Conservation (phyloP, 805 yeast species). For the Lipomyces yamanashiensis region DNA sequence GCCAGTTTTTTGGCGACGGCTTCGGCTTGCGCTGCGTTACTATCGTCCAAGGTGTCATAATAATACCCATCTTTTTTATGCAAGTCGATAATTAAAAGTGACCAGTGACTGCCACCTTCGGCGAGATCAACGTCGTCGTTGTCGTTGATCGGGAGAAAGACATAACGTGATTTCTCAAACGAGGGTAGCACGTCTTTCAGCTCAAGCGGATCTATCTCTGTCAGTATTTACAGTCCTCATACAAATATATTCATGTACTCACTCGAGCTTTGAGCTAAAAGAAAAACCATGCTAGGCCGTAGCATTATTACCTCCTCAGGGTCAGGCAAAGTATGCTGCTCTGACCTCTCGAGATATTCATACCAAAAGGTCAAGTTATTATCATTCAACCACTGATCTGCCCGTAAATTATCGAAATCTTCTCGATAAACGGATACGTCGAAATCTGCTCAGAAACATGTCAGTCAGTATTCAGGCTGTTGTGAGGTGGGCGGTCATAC, state of each 20-base stretch:
- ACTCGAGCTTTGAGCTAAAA: conserved; percentile 53
- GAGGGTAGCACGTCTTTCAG: conserved; percentile 55
- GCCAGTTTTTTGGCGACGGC: conserved; percentile 45
- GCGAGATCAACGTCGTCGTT: conserved; percentile 61
- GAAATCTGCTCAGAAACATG: conserved; percentile 18
- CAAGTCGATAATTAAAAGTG: conserved; percentile 59
- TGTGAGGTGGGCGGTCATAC: conserved; percentile 7
- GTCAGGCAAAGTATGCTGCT: background rate
- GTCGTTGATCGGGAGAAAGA: conserved; percentile 72
- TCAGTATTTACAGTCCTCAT: background rate
- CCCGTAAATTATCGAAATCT: conserved; percentile 61
- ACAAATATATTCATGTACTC: conserved; percentile 6
- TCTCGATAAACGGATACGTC: conserved; percentile 36
- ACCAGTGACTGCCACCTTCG: conserved; percentile 81
- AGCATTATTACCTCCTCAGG: conserved; percentile 42
- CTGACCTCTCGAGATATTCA: conserved; percentile 55
- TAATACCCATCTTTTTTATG: conserved; percentile 55
- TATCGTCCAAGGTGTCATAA: conserved; percentile 63
- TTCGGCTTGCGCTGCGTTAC: conserved; percentile 49
- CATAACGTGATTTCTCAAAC: conserved; percentile 52
- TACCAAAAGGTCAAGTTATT: conserved; percentile 67
- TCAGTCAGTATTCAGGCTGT: background rate
- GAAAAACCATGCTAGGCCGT: conserved; percentile 67
- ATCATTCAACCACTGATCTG: conserved; percentile 77
- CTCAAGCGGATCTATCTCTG: conserved; percentile 45